These are phyloP conservation scores for Alternaria arborescens DNA, from an alignment of 2,329 filamentous ascomycete genomes.

Conservation along the genomic window DNA sequence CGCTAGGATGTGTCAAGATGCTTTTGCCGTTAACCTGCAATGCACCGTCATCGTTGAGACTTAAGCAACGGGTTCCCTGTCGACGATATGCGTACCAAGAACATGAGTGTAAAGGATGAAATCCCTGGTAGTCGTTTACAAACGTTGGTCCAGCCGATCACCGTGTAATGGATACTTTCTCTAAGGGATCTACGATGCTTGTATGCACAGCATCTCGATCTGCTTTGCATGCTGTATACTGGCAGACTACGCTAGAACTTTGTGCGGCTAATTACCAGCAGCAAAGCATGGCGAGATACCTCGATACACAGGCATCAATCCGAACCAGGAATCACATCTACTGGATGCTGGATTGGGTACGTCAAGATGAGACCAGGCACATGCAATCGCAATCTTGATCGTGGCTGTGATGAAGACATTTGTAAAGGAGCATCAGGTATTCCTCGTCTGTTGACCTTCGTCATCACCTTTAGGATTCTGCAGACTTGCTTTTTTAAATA, in stretches of 20 bases:
- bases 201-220: conserved; percentile 9
- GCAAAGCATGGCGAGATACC: not conserved
- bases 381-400: not conserved
- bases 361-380: not conserved
- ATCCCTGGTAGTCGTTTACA: not conserved
- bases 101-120: not conserved
- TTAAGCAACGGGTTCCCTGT: not conserved
- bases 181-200: conserved; percentile 7
- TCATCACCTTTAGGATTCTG: not conserved
- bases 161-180: conserved; percentile 2
- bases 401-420: no score
- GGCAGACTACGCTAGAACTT: conserved; percentile 64
- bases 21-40: conserved; percentile 9
- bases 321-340: not conserved
- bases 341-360: not conserved
- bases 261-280: conserved; percentile 71
- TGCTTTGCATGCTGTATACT: conserved; percentile 64
- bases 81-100: not conserved
- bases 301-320: not conserved
- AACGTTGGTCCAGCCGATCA: conserved; percentile 9
- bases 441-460: not conserved
- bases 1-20: conserved; percentile 3
- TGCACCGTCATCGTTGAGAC: not conserved
- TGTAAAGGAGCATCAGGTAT: not conserved
- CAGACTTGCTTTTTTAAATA: not conserved